A percentile compares a stretch with the other conserved stretches of the same genome.
Conservation (phyloP, 73 alveolate species). For the Uronychia binucleata region DNA sequence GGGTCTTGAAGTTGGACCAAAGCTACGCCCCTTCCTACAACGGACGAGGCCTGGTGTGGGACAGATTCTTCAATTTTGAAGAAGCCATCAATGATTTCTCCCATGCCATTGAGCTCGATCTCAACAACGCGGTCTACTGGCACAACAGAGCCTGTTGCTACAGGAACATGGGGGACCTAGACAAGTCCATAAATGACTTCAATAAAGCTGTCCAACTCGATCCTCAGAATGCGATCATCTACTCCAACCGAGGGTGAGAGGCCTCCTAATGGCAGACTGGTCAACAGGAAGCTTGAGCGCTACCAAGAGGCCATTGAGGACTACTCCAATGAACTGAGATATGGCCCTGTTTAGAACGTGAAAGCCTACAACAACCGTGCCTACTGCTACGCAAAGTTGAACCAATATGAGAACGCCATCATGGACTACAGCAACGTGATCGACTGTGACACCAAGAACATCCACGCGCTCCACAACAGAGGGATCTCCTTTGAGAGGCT, state of each 20-base stretch:
- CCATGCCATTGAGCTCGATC: conserved; percentile 89
- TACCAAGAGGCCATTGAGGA: conserved; percentile 91
- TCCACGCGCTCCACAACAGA: conserved; percentile 96
- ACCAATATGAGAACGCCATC: conserved; percentile 89
- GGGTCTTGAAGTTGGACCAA: conserved; percentile 87
- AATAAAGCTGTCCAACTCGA: conserved; percentile 92
- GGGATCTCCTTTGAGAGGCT: conserved; percentile 95
- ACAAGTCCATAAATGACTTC: conserved; percentile 91
- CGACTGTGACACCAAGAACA: conserved; percentile 75
- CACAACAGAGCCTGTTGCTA: conserved; percentile 98
- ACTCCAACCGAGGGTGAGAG: conserved; percentile 89
- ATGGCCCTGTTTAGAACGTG: conserved; percentile 64
- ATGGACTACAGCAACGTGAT: conserved; percentile 88
- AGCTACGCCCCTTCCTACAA: conserved; percentile 94
- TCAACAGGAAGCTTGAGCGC: conserved; percentile 94
- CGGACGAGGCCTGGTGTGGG: conserved; percentile 97
- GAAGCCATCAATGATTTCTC: conserved; percentile 95
- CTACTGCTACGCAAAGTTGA: conserved; percentile 94
- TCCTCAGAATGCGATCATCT: conserved; percentile 88
- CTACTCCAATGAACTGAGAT: conserved; percentile 85
- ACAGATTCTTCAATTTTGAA: conserved; percentile 89
- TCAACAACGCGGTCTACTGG: conserved; percentile 94
- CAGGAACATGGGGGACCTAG: conserved; percentile 91
- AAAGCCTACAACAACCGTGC: conserved; percentile 95
- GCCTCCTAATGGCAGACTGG: conserved; percentile 22